Percentiles rank a stretch among this genome's conserved stretches.
These are phyloP conservation scores for Neonectria magnoliae DNA, from an alignment of 2,329 filamentous ascomycete species.

Conservation along the genomic window DNA sequence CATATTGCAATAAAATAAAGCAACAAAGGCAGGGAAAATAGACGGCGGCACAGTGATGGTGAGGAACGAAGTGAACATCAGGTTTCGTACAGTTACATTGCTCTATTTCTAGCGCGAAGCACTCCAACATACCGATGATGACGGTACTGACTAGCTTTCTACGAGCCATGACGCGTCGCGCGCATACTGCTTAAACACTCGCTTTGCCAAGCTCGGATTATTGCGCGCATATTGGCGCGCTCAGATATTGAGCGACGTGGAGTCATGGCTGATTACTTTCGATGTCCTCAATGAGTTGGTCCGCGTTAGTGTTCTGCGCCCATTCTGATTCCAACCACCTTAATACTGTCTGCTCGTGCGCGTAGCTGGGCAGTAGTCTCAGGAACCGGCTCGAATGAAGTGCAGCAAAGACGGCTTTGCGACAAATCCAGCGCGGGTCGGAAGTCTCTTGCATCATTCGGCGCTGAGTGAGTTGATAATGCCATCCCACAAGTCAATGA, in stretches of 20 bases:
- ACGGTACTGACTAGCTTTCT: constrained; percentile 78
- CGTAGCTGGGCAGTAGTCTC: background rate
- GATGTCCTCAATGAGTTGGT: background rate
- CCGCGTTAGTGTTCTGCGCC: background rate
- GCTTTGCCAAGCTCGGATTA: constrained; percentile 63
- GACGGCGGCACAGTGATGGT: constrained; percentile 72
- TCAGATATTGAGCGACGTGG: background rate
- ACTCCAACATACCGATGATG: constrained; percentile 80
- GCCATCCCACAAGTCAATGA: constrained; percentile 71
- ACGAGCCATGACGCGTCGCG: constrained; percentile 80
- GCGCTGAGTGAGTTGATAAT: constrained; percentile 67
- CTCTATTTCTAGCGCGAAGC: constrained; percentile 78
- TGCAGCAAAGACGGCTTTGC: constrained; percentile 66
- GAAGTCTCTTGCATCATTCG: constrained; percentile 65
- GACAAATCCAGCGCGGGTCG: constrained; percentile 63
- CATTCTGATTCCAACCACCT: background rate
- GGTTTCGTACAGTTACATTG: constrained; percentile 75
- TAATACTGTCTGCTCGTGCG: background rate
- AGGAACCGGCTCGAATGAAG: constrained; percentile 66
- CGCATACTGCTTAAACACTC: constrained; percentile 79
- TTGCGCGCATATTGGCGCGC: background rate
- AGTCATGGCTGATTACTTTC: background rate
- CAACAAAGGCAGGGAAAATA: constrained; percentile 77
- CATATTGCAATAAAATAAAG: constrained; percentile 82
- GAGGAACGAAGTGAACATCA: constrained; percentile 78